A percentile compares a stretch with the other conserved stretches of the same genome.
phyloP scores from a whole-genome alignment of 352 stramenopile genomes.

The Elongisporangium anandrum region DNA sequence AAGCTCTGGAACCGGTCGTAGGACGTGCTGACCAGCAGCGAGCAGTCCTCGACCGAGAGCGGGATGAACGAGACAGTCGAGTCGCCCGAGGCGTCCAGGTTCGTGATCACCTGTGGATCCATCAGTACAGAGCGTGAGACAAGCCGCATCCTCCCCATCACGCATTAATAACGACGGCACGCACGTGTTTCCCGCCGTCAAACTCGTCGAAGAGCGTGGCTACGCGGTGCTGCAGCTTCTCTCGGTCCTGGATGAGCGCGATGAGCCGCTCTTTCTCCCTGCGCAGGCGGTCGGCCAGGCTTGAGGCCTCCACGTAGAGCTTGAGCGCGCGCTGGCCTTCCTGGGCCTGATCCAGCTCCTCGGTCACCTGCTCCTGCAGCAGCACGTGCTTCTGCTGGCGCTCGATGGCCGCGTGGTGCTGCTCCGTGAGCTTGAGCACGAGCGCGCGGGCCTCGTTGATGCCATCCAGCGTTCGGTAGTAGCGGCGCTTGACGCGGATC shows the following conservation, averaged over 20 bases:
- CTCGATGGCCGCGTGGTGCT: background rate
- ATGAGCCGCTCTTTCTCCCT: constrained; percentile 48
- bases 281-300: constrained; percentile 41
- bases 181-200: constrained; percentile 4
- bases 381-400: background rate
- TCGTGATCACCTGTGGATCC: background rate
- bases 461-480: constrained; percentile 12
- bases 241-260: constrained; percentile 29
- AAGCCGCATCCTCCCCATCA: background rate
- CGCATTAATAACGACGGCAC: background rate
- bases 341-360: background rate
- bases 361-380: background rate
- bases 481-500: constrained; percentile 51
- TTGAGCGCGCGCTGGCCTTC: background rate
- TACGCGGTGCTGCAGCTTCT: constrained; percentile 35
- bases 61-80: constrained; percentile 8
- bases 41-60: constrained; percentile 37
- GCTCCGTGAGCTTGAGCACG: background rate
- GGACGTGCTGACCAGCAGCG: constrained; percentile 23
- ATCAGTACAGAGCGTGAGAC: background rate
- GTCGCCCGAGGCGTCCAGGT: background rate
- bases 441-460: background rate
- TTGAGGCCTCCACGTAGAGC: constrained; percentile 46
- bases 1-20: constrained; percentile 43
- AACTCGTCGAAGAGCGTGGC: constrained; percentile 28